phyloP scores from a whole-genome alignment of 371 early-diverging fungal genomes.

The Blastocladiella emersonii region DNA sequence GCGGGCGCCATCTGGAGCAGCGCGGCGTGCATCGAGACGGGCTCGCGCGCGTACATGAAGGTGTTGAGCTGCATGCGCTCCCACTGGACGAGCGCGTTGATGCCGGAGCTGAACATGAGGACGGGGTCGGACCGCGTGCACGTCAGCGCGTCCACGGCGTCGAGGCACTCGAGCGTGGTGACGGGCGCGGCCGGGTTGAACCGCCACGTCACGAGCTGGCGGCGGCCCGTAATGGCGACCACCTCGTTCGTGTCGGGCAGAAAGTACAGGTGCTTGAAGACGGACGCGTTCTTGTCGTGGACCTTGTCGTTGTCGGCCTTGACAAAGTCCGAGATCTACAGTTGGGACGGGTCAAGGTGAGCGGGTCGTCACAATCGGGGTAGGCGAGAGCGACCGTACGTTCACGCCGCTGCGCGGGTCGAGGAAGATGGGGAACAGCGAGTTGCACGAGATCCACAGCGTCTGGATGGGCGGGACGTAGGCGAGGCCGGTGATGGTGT shows the following conservation, averaged over 20 bases:
- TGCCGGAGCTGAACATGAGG: conserved; percentile 32
- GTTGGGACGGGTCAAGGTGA: no score
- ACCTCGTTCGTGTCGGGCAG: conserved; percentile 30
- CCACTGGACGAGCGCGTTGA: conserved; percentile 33
- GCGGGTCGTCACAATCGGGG: no score
- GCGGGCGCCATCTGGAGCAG: neutral
- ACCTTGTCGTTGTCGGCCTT: conserved; percentile 16
- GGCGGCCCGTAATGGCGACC: conserved; percentile 23
- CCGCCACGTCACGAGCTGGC: conserved; percentile 26
- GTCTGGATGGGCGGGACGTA: conserved; percentile 35
- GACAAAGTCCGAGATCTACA: conserved; percentile 35
- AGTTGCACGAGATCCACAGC: conserved; percentile 32
- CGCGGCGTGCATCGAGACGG: neutral
- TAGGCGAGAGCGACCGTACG: no score
- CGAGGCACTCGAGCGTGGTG: conserved; percentile 21
- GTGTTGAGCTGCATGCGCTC: conserved; percentile 35
- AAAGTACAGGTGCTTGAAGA: conserved; percentile 23
- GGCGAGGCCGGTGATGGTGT: conserved; percentile 28
- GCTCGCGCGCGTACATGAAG: conserved; percentile 28
- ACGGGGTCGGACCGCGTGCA: conserved; percentile 25
- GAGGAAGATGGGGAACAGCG: conserved; percentile 24
- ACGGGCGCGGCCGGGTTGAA: conserved; percentile 27
- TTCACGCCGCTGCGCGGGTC: conserved; percentile 36
- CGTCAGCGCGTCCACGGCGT: neutral
- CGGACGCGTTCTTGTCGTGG: conserved; percentile 13